These are phyloP conservation scores for Pleurotus tuoliensis DNA, from an alignment of 768 basidiomycete species.

Conservation along the genomic window DNA sequence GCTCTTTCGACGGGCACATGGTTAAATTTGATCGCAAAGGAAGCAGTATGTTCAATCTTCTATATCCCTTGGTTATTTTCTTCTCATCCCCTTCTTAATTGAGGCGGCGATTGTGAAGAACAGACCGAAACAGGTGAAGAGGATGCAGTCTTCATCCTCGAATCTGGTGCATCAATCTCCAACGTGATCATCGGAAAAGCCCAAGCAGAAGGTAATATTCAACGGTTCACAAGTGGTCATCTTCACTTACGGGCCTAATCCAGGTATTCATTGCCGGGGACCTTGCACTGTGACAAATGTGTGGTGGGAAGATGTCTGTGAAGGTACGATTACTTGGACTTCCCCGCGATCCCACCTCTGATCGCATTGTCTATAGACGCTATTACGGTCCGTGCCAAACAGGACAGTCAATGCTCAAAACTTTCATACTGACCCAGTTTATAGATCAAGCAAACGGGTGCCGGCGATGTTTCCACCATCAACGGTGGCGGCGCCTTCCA, in stretches of 20 bases:
- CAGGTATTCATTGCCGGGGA: conserved; percentile 25
- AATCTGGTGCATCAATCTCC: conserved; percentile 24
- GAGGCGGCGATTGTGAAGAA: conserved; percentile 23
- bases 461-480: conserved; percentile 22
- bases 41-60: not conserved
- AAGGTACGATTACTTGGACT: conserved; percentile 13
- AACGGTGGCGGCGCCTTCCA: conserved; percentile 23
- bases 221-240: not conserved
- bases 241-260: not conserved
- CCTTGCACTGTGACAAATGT: conserved; percentile 26
- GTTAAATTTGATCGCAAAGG: not conserved
- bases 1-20: not conserved
- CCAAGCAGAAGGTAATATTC: conserved; percentile 20
- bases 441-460: conserved; percentile 24
- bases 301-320: conserved; percentile 28
- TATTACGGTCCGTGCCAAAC: conserved; percentile 14
- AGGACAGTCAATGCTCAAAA: no score
- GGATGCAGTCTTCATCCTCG: conserved; percentile 24
- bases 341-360: not conserved
- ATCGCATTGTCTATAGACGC: conserved; percentile 11
- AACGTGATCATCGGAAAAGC: conserved; percentile 25
- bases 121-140: conserved; percentile 23
- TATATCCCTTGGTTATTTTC: not conserved
- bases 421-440: no score
- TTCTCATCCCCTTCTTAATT: not conserved